Evolutionary conservation across 768 basidiomycete genomes (phyloP), one percentile per base, ranked within the genome.

Genomic region (Nevesoporus exiguus): DNA sequence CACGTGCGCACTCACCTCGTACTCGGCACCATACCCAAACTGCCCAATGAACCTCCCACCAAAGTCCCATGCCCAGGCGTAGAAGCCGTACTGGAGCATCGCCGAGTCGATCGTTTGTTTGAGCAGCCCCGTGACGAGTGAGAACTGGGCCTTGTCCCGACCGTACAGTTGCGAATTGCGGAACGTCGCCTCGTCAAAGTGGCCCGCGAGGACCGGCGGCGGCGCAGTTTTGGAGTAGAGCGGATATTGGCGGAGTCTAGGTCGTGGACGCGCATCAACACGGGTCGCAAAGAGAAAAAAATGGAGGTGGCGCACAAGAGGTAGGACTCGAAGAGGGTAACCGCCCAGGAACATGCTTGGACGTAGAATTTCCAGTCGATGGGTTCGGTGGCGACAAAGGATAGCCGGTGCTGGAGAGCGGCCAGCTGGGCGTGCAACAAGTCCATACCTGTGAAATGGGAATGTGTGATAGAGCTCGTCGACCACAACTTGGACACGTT

Each of bases 151-250:
- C 73, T 97, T 97, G 79, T 93, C 90, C 47, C 80, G 83, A 19
- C 93, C 93, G 73, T 99, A 99, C 39, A 78, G 74, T 69, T 99
- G 96, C 0, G 93, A 94, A 64, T 97, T 97, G 56, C 83, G 77
- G 70, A 95, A 96, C 14, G 83, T 84, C 3, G 86, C 81, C 10
- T 73, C 66, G 15, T 80, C 77, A 61, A 95, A 85, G 66, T 93
- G 86, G 2, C 71, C 70, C 4, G 81, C 83, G 3, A 97, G 80
- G 3, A 81, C 83, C 3, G 80, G 66, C 1, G 93, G 92, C 0
- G 90, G 93, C 34, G 78, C 76, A 0, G 76, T 79, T 63, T 86
- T 92, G 8, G 83, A 85, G 67, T 93, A 95, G 43, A 90, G 76
- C 3, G 90, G 90, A 62, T 90, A 89, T 70, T 98, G 95, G 8